Base-by-base conservation (phyloP, 768 basidiomycete species). In the Xerocomus brunneocitrinus region DNA sequence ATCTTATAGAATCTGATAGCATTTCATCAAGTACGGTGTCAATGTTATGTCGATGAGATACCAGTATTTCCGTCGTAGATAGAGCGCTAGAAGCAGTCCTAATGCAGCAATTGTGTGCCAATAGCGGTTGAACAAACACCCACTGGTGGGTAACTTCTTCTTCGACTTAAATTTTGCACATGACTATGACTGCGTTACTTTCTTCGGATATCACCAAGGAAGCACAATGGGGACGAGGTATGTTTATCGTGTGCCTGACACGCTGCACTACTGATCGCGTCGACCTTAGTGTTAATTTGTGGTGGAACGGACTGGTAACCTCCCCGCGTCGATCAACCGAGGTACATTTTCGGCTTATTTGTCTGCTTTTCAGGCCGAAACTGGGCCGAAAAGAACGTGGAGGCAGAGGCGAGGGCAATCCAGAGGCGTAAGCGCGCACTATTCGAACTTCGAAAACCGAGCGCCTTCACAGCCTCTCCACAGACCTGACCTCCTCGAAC, bases 251-350 rank as follows among this genome's bases (percentile, higher is more conserved):
- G 47, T 54, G 48, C 47, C 41, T 55, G 55, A 25, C 50, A 58
- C 45, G 51, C 55, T 49, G 22, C 40, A 31, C 43, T 41, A 41
- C 55, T 68, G 50, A 70, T 36, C 41, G 50, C 52, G 50, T 46
- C 22, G 38, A 54, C 58, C 43, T 25, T 13, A 95, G 91, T 91
- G 38, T 70, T 91, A 59, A 84, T 94, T 59, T 88, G 85, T 62
- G 91, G 91, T 49, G 91, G 91, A 48, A 91, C 87, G 24, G 87
- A 91, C 71, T 93, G 91, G 91, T 93, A 58, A 49, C 45, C 51
- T 52, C 53, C 31, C 45, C 49, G 55, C 39, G 12, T 39, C 25
- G 24, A 3, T 47, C 22, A 19, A 47, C 38, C 41, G 8, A 46
- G 46, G 25, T 25, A 25, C 27, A 25, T 25, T 51, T 41, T 14